These are phyloP conservation scores for Pichia sp. DNA, from an alignment of 1,139 yeast genomes.

Conservation along the genomic window DNA sequence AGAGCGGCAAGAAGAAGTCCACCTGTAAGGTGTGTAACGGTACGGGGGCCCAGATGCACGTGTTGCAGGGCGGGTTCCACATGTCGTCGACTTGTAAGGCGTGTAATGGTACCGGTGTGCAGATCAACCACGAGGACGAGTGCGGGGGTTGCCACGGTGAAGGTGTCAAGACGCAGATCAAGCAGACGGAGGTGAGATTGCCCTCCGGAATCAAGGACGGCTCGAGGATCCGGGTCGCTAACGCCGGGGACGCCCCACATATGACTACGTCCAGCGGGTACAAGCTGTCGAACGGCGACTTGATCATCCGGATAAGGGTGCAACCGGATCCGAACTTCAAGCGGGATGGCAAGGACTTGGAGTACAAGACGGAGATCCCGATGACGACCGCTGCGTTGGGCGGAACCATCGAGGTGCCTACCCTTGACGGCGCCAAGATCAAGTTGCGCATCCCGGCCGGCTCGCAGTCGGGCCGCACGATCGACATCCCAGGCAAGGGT, in stretches of 20 bases:
- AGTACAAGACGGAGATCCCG: slow-evolving; percentile 63
- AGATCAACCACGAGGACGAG: slow-evolving; percentile 60
- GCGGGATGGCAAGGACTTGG: slow-evolving; percentile 60
- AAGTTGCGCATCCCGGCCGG: slow-evolving; percentile 84
- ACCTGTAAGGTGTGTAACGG: slow-evolving; percentile 92
- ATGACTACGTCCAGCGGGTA: slow-evolving; percentile 63
- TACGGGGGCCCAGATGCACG: slow-evolving; percentile 83
- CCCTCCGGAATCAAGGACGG: slow-evolving; percentile 92
- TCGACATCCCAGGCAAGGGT: slow-evolving; percentile 84
- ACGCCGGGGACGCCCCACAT: slow-evolving; percentile 88
- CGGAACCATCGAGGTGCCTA: slow-evolving; percentile 83
- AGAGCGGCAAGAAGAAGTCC: slow-evolving; percentile 66
- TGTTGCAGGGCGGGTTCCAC: slow-evolving; percentile 89
- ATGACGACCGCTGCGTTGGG: slow-evolving; percentile 98
- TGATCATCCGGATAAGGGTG: slow-evolving; percentile 76
- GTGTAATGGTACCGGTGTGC: slow-evolving; percentile 88
- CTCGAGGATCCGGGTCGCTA: slow-evolving; percentile 74
- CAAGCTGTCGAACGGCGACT: slow-evolving; percentile 73
- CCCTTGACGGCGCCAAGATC: slow-evolving; percentile 63
- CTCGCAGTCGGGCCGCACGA: slow-evolving; percentile 69
- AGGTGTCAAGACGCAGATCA: slow-evolving; percentile 70
- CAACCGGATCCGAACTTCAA: slow-evolving; percentile 66
- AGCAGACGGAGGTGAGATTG: slow-evolving; percentile 70
- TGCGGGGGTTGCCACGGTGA: slow-evolving; percentile 84
- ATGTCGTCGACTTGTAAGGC: slow-evolving; percentile 90